phyloP scores from a whole-genome alignment of 495 filamentous ascomycete species.

The Hypoxylon crocopeplum region DNA sequence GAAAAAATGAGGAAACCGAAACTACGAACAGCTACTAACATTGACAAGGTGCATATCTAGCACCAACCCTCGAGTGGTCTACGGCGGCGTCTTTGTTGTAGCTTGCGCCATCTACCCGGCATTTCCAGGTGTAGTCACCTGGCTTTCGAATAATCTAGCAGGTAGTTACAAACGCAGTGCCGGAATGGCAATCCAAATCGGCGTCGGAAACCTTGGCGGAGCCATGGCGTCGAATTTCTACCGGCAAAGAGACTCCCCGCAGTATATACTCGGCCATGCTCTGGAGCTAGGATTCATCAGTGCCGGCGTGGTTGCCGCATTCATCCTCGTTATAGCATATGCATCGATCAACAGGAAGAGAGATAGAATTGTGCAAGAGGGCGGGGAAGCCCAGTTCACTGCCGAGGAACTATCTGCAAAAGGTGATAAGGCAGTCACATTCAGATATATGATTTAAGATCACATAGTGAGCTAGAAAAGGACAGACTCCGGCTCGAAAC shows the following conservation, averaged over 20 bases:
- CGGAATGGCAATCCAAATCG: constrained; percentile 79
- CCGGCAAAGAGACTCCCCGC: constrained; percentile 65
- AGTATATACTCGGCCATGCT: constrained; percentile 71
- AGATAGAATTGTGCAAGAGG: constrained; percentile 51
- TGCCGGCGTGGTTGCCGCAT: constrained; percentile 63
- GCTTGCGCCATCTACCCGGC: constrained; percentile 68
- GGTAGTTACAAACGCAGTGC: constrained; percentile 74
- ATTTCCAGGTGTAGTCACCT: constrained; percentile 73
- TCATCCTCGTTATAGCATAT: constrained; percentile 64
- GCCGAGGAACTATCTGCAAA: constrained; percentile 61
- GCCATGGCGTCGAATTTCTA: constrained; percentile 83
- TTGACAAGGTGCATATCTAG: constrained; percentile 48
- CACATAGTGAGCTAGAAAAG: neutral
- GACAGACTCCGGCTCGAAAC: too few relatives aligned
- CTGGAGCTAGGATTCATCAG: constrained; percentile 73
- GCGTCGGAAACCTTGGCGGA: constrained; percentile 74
- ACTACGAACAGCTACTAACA: constrained; percentile 21
- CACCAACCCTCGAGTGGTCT: constrained; percentile 67
- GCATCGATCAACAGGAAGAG: constrained; percentile 65
- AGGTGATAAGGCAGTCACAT: constrained; percentile 70
- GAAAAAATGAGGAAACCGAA: constrained; percentile 43
- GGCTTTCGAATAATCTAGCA: constrained; percentile 74
- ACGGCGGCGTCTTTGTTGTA: constrained; percentile 76
- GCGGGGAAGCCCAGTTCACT: constrained; percentile 54
- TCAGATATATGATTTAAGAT: constrained; percentile 62